These are phyloP conservation scores for Cucumis variabilis DNA, from an alignment of 331 rosid genomes.

Conservation along the genomic window DNA sequence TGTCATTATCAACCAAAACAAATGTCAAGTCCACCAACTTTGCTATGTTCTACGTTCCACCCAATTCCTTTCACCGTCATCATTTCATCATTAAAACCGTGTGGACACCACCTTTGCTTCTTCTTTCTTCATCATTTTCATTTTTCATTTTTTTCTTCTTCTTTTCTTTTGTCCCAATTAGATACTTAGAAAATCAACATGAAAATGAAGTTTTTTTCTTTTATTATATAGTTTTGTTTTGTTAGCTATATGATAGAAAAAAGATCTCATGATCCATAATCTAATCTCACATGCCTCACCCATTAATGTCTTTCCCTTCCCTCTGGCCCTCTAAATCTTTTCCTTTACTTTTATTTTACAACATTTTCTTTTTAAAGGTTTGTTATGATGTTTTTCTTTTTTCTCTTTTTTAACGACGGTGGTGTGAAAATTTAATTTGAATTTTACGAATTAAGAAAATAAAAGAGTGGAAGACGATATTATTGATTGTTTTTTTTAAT, in stretches of 20 bases:
- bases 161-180: background rate
- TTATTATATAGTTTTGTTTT: conserved; percentile 17
- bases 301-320: background rate
- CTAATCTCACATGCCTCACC: conserved; percentile 14
- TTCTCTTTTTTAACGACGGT: background rate
- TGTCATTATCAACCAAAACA: conserved; percentile 4
- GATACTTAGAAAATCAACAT: conserved; percentile 1
- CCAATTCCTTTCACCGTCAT: background rate
- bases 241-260: background rate
- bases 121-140: conserved; percentile 20
- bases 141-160: background rate
- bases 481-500: background rate
- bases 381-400: background rate
- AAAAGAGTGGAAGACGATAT: background rate
- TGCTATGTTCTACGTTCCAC: background rate
- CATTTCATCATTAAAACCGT: conserved; percentile 24
- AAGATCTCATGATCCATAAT: conserved; percentile 21
- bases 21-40: conserved; percentile 21
- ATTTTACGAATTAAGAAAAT: background rate
- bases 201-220: conserved; percentile 5
- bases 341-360: background rate
- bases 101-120: conserved; percentile 19
- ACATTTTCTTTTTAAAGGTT: background rate
- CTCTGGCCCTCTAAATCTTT: conserved; percentile 1
- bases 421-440: too few relatives aligned